A percentile compares a stretch with the other conserved stretches of the same genome.
These are phyloP conservation scores for Aureobasidium melanogenum DNA, from an alignment of 2,329 filamentous ascomycete species.

Conservation along the genomic window DNA sequence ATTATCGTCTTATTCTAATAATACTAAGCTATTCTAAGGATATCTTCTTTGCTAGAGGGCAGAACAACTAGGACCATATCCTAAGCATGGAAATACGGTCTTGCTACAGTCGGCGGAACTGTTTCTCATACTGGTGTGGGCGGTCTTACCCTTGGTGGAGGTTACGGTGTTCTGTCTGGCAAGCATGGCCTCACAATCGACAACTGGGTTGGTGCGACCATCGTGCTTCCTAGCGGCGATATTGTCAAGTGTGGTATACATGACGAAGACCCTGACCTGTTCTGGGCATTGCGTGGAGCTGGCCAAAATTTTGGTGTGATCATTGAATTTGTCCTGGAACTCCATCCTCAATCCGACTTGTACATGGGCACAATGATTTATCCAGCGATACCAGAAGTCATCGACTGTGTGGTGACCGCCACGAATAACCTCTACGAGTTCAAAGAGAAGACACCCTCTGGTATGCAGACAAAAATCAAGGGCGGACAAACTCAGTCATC, in stretches of 20 bases:
- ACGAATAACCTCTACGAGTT: no score
- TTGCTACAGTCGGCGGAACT: slow-evolving; percentile 54
- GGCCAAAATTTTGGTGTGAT: slow-evolving; percentile 40
- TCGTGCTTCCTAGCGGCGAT: slow-evolving; percentile 34
- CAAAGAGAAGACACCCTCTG: not conserved
- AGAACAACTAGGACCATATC: no score
- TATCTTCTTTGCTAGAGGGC: no score
- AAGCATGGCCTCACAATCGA: slow-evolving; percentile 47
- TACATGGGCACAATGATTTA: no score
- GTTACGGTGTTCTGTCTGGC: slow-evolving; percentile 49
- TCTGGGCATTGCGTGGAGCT: slow-evolving; percentile 40
- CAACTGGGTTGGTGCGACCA: slow-evolving; percentile 32
- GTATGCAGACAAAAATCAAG: slow-evolving; percentile 10
- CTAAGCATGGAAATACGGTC: slow-evolving; percentile 39
- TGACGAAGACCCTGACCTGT: slow-evolving; percentile 39
- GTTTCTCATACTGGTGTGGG: slow-evolving; percentile 56
- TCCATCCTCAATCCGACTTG: no score
- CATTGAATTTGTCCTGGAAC: slow-evolving; percentile 22
- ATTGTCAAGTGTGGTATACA: slow-evolving; percentile 30
- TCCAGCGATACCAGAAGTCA: no score
- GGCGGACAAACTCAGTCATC: slow-evolving; percentile 16
- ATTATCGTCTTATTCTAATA: no score
- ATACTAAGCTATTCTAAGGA: no score
- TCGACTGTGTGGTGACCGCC: no score
- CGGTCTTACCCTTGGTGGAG: slow-evolving; percentile 49